These are phyloP conservation scores for Aspergillus ochraceus DNA, from an alignment of 2,329 filamentous ascomycete genomes.

Conservation along the genomic window DNA sequence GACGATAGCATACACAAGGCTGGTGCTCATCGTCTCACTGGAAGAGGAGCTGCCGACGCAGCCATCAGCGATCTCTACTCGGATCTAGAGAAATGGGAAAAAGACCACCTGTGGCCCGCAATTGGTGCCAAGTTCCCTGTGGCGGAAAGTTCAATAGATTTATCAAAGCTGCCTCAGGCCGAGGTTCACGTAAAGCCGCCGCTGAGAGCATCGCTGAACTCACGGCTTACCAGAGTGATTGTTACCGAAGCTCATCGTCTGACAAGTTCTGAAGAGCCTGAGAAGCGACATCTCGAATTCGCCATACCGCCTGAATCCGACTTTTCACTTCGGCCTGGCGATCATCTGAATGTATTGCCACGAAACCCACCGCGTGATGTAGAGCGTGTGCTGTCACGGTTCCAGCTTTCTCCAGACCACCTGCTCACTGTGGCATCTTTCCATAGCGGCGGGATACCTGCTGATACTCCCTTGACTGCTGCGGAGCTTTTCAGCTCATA, in stretches of 20 bases:
- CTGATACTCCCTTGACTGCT: constrained; percentile 58
- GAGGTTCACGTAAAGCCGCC: too few relatives aligned
- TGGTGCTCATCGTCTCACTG: too few relatives aligned
- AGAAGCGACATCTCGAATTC: constrained; percentile 67
- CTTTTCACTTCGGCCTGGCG: constrained; percentile 64
- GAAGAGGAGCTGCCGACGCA: constrained; percentile 58
- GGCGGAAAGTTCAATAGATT: too few relatives aligned
- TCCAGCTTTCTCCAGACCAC: constrained; percentile 67
- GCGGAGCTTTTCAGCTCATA: constrained; percentile 66
- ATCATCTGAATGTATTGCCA: constrained; percentile 74
- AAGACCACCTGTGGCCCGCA: constrained; percentile 5
- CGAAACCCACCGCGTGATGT: constrained; percentile 66
- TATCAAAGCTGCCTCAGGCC: too few relatives aligned
- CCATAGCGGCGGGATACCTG: constrained; percentile 47
- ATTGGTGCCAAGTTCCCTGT: constrained; percentile 28
- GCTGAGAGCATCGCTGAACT: too few relatives aligned
- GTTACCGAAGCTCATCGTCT: too few relatives aligned
- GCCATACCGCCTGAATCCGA: constrained; percentile 64
- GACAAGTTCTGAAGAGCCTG: constrained; percentile 36
- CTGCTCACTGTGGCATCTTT: constrained; percentile 56
- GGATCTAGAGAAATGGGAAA: constrained; percentile 7
- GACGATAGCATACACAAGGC: too few relatives aligned
- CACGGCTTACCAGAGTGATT: too few relatives aligned
- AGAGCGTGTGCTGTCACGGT: constrained; percentile 61
- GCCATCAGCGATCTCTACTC: constrained; percentile 22